Conservation (phyloP, 768 basidiomycete species). For the Peribolospora kevripleyi region DNA sequence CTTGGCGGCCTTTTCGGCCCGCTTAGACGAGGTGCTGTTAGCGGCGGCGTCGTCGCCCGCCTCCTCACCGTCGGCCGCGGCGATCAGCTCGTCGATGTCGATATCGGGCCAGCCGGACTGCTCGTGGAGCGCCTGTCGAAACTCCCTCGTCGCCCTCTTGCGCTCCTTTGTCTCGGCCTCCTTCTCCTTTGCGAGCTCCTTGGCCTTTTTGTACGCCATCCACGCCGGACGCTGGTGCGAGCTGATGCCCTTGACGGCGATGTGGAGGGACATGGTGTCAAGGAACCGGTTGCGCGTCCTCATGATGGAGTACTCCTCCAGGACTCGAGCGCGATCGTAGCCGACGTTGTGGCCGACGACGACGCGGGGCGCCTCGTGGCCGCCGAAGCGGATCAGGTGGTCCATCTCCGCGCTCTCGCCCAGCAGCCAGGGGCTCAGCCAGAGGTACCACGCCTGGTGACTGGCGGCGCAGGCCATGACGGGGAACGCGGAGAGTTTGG, state of each 20-base stretch:
- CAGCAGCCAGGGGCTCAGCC: slow-evolving; percentile 85
- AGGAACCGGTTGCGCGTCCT: slow-evolving; percentile 53
- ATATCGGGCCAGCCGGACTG: no score
- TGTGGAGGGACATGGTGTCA: slow-evolving; percentile 86
- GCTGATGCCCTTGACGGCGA: slow-evolving; percentile 79
- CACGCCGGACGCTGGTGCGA: slow-evolving; percentile 84
- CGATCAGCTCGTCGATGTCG: slow-evolving; percentile 22
- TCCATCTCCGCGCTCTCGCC: slow-evolving; percentile 29
- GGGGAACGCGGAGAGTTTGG: slow-evolving; percentile 46
- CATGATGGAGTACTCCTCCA: slow-evolving; percentile 53
- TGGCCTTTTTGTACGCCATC: slow-evolving; percentile 58
- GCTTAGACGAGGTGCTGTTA: slow-evolving; percentile 7
- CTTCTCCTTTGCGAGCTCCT: slow-evolving; percentile 19
- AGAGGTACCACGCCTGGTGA: slow-evolving; percentile 69
- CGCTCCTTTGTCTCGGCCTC: slow-evolving; percentile 31
- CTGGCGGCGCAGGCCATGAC: slow-evolving; percentile 75
- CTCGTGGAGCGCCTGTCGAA: slow-evolving; percentile 11
- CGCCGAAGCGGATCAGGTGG: slow-evolving; percentile 53
- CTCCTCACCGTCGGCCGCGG: slow-evolving; percentile 21
- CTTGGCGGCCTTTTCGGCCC: slow-evolving; percentile 25
- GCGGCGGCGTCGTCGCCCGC: slow-evolving; percentile 23
- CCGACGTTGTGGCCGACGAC: slow-evolving; percentile 88
- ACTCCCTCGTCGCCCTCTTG: slow-evolving; percentile 37
- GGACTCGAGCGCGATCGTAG: slow-evolving; percentile 62
- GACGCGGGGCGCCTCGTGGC: slow-evolving; percentile 26